phyloP scores from a whole-genome alignment of 129 eudicot species.

The Ambrosia artemisiifolia region DNA sequence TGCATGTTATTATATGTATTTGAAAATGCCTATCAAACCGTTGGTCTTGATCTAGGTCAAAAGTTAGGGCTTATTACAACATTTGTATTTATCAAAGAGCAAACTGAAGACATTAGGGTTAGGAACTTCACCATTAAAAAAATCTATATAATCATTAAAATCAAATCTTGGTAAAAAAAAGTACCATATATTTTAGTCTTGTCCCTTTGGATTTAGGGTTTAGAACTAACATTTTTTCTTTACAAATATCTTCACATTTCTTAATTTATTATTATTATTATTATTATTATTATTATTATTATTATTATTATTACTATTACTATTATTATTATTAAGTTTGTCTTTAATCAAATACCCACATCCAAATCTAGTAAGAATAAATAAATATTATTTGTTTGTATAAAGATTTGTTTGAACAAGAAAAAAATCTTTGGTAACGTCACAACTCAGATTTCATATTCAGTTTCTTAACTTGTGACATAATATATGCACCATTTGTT shows the following conservation, averaged over 20 bases:
- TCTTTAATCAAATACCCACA: constrained; percentile 23
- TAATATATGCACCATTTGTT: not conserved
- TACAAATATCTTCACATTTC: constrained; percentile 1
- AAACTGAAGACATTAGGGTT: constrained; percentile 13
- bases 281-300: not conserved
- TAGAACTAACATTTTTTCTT: not conserved
- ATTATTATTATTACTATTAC: not conserved
- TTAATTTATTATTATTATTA: not conserved
- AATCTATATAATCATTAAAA: not conserved
- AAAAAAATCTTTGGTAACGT: constrained; percentile 67
- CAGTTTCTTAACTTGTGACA: constrained; percentile 37
- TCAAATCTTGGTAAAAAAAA: not conserved
- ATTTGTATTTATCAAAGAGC: not conserved
- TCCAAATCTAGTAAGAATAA: constrained; percentile 24
- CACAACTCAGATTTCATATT: constrained; percentile 50
- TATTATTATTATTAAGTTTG: not conserved
- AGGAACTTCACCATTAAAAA: not conserved
- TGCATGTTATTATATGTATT: not conserved
- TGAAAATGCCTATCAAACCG: not conserved
- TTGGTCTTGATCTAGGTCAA: not conserved
- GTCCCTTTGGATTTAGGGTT: not conserved
- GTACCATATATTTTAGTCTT: constrained; percentile 7
- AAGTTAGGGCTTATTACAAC: constrained; percentile 30
- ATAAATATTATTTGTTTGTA: constrained; percentile 34
- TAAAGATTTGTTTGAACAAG: constrained; percentile 34